Evolutionary conservation across 345 rosid genomes (phyloP).

Genomic region (Eucalyptus sp.): DNA sequence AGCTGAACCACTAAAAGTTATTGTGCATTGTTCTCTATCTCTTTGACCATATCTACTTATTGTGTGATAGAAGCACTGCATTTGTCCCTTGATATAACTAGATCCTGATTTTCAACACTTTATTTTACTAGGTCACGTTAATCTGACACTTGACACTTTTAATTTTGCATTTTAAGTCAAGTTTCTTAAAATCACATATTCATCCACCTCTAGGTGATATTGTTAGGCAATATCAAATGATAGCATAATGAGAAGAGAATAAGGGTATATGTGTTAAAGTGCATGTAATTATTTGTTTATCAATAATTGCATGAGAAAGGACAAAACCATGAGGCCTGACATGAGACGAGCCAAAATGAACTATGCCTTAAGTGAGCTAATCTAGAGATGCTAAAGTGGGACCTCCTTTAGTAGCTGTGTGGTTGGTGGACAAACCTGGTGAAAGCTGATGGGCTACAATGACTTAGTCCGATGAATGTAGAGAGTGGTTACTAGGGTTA

Average conservation of each 20-base stretch:
- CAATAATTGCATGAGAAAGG: too few species aligned
- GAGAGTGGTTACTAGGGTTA: too few species aligned
- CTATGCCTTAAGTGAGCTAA: too few species aligned
- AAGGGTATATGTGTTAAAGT: too few species aligned
- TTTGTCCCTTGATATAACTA: not conserved
- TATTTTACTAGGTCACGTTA: accelerated
- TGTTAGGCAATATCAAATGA: not conserved
- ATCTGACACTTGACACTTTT: accelerated
- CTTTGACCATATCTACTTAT: not conserved
- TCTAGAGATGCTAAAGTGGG: too few species aligned
- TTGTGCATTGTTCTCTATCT: not conserved
- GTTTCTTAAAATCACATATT: not conserved
- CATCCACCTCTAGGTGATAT: not conserved
- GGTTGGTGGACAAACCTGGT: too few species aligned
- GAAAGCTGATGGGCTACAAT: accelerated
- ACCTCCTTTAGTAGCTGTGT: too few species aligned
- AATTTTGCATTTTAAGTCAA: too few species aligned
- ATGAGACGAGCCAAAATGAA: accelerated
- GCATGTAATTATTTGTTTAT: too few species aligned
- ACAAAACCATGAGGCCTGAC: accelerated
- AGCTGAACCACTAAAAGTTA: not conserved
- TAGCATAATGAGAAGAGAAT: too few species aligned
- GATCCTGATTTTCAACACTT: not conserved
- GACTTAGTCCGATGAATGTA: accelerated
- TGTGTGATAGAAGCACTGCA: too few species aligned